Conservation (phyloP, 495 filamentous ascomycete species). For the Annulohypoxylon maeteangense region DNA sequence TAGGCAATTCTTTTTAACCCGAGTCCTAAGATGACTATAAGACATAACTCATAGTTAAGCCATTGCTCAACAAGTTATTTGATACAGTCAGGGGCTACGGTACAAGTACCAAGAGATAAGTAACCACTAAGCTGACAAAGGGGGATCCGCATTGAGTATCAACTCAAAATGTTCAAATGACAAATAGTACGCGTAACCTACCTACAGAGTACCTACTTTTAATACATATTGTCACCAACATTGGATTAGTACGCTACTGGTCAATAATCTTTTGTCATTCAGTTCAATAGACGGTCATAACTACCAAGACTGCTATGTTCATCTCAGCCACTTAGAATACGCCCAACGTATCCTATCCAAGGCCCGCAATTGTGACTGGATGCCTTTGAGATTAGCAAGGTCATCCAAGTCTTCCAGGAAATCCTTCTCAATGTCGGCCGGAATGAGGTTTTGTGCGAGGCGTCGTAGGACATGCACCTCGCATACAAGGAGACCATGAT, state of each 20-base stretch:
- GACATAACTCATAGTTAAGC: background rate
- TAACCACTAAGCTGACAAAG: slow-evolving; percentile 6
- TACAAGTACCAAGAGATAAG: background rate
- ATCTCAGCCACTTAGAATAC: slow-evolving; percentile 78
- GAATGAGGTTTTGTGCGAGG: slow-evolving; percentile 70
- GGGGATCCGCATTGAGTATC: background rate
- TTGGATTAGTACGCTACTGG: background rate
- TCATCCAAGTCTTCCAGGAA: slow-evolving; percentile 88
- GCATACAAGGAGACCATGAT: slow-evolving; percentile 88
- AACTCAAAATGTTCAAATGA: background rate
- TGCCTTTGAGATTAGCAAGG: slow-evolving; percentile 79
- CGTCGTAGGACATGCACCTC: slow-evolving; percentile 83
- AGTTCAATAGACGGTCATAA: background rate
- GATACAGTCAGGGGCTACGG: slow-evolving; percentile 1
- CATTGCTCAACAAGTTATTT: background rate
- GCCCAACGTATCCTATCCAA: slow-evolving; percentile 86
- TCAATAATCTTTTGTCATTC: background rate
- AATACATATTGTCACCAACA: background rate
- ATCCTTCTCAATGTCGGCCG: slow-evolving; percentile 75
- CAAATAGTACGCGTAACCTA: slow-evolving; percentile 6
- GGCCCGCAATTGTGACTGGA: slow-evolving; percentile 77
- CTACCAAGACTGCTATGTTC: slow-evolving; percentile 12
- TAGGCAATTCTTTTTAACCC: slow-evolving; percentile 25
- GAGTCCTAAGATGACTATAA: slow-evolving; percentile 1
- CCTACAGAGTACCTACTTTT: background rate